These are phyloP conservation scores for Chlorociboria aeruginascens DNA, from an alignment of 495 filamentous ascomycete genomes.

Conservation along the genomic window DNA sequence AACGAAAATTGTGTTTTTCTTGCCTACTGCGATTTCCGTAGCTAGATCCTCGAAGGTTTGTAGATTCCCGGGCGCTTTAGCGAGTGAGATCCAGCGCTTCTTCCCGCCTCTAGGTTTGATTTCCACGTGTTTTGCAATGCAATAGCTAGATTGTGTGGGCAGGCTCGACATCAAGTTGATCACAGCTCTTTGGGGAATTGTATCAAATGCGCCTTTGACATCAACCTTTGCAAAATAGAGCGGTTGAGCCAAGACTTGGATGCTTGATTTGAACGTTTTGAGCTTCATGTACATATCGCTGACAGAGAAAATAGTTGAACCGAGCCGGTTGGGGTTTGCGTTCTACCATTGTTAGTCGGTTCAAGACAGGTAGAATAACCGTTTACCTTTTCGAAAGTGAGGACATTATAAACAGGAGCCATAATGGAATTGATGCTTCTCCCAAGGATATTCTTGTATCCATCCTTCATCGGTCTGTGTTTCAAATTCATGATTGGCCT, in stretches of 20 bases:
- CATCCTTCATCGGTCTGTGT: conserved; percentile 41
- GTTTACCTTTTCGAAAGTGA: conserved; percentile 64
- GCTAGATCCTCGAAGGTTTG: conserved; percentile 42
- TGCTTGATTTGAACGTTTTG: conserved; percentile 46
- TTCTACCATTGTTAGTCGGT: conserved; percentile 23
- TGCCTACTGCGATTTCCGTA: conserved; percentile 29
- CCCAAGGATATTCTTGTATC: conserved; percentile 43
- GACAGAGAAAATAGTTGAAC: conserved; percentile 67
- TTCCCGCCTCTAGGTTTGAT: conserved; percentile 39
- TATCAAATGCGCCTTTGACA: conserved; percentile 87
- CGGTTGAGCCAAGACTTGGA: conserved; percentile 7
- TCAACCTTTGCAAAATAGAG: conserved; percentile 89
- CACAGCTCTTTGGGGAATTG: conserved; percentile 73
- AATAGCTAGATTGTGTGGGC: conserved; percentile 53
- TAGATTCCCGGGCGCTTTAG: conserved; percentile 36
- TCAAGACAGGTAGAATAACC: background rate
- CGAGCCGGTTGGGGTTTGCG: conserved; percentile 48
- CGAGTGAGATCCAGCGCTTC: conserved; percentile 54
- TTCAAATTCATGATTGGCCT: conserved; percentile 82
- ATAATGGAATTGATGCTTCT: conserved; percentile 74
- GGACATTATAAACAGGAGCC: conserved; percentile 59
- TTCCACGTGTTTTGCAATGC: conserved; percentile 63
- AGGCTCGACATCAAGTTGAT: conserved; percentile 50
- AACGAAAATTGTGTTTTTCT: conserved; percentile 64
- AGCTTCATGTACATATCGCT: conserved; percentile 71